Conservation (phyloP, 2,329 filamentous ascomycete species). For the Trichoderma harzianum region DNA sequence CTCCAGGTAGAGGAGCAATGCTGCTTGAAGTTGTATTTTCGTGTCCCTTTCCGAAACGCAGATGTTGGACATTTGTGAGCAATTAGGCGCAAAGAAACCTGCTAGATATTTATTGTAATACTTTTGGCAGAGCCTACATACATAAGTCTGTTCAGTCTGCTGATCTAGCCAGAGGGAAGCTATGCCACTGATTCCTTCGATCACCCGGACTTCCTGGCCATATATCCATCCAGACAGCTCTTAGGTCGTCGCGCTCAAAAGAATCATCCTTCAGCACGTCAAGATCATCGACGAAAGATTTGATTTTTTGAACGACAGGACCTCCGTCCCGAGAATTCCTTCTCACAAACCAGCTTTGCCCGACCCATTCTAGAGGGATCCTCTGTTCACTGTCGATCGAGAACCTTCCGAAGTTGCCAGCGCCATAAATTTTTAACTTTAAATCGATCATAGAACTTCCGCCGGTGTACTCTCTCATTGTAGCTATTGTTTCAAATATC, state of each 20-base stretch:
- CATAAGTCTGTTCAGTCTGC: background rate
- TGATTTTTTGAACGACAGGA: background rate
- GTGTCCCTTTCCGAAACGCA: background rate
- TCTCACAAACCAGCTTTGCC: background rate
- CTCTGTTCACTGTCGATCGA: background rate
- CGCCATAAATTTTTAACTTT: background rate
- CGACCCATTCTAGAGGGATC: background rate
- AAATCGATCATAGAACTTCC: background rate
- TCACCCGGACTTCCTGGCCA: background rate
- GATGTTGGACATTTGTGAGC: background rate
- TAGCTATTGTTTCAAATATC: background rate
- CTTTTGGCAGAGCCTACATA: background rate
- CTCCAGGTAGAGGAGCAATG: background rate
- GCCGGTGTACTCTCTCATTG: background rate
- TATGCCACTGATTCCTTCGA: background rate
- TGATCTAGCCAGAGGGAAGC: background rate
- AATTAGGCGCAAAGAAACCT: background rate
- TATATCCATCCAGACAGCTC: background rate
- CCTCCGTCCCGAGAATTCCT: background rate
- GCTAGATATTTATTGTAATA: background rate
- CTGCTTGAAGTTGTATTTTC: background rate
- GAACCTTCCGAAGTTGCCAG: background rate
- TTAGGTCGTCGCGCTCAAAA: background rate
- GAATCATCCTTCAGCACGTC: background rate
- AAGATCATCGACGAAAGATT: background rate